A percentile compares a stretch with the other conserved stretches of the same genome.
phyloP scores from a whole-genome alignment of 805 yeast genomes.

The Aciculoconidium aculeatum region DNA sequence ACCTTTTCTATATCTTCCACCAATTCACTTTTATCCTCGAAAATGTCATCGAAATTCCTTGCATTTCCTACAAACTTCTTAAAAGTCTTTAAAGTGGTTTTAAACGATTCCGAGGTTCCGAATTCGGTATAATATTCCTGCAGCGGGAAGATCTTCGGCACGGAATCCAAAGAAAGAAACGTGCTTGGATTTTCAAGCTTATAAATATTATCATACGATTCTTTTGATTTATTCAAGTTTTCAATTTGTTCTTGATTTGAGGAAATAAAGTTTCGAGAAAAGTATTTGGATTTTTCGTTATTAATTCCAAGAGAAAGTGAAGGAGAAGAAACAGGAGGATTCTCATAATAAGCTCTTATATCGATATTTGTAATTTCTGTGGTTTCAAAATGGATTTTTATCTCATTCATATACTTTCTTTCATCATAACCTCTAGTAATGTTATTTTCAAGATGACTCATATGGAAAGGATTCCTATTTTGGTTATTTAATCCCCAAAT shows the following conservation, averaged over 20 bases:
- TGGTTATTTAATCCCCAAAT: constrained; percentile 43
- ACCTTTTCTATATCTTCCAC: constrained; percentile 42
- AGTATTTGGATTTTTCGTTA: constrained; percentile 6
- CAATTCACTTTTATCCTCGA: constrained; percentile 51
- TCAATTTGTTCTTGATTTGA: constrained; percentile 1
- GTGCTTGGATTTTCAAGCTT: constrained; percentile 2
- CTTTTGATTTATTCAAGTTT: constrained; percentile 1
- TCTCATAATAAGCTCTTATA: constrained; percentile 11
- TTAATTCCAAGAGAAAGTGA: constrained; percentile 3
- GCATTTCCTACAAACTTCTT: constrained; percentile 18
- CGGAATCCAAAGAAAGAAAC: constrained; percentile 3
- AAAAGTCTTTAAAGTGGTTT: constrained; percentile 23
- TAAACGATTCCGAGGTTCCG: constrained; percentile 18
- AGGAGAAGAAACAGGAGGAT: not conserved
- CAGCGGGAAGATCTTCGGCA: constrained; percentile 4
- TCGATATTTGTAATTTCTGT: constrained; percentile 9
- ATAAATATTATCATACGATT: constrained; percentile 2
- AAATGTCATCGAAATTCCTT: constrained; percentile 11
- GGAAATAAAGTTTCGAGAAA: constrained; percentile 7
- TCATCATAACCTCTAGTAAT: constrained; percentile 36
- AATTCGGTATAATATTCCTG: constrained; percentile 15
- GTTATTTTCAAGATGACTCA: constrained; percentile 41
- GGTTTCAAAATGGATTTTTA: constrained; percentile 14
- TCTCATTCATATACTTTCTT: constrained; percentile 44
- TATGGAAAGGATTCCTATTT: constrained; percentile 22